Conservation (phyloP, 1,284 basidiomycete genomes). For the Pseudozyma sp. region DNA sequence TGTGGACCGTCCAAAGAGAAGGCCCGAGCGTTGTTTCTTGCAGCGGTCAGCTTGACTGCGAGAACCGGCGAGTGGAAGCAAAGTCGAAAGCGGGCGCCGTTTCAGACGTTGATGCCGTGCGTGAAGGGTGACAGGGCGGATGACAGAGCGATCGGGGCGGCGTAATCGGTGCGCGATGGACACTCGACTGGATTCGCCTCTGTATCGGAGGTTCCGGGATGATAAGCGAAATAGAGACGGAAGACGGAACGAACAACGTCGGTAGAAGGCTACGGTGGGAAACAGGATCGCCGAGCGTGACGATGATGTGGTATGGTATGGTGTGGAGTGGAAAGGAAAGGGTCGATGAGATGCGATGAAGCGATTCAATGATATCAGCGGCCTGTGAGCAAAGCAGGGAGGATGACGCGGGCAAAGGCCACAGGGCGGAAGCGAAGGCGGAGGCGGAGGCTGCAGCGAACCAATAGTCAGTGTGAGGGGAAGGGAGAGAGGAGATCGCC, state of each 20-base stretch:
- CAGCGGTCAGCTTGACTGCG: background rate
- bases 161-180: too few species aligned
- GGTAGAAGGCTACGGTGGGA: too few species aligned
- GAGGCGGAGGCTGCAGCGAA: too few species aligned
- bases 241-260: too few species aligned
- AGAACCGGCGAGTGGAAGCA: background rate
- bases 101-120: too few species aligned
- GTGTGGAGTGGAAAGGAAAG: background rate
- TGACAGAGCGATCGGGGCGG: too few species aligned
- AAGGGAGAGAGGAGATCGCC: conserved; percentile 27
- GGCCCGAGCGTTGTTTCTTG: background rate
- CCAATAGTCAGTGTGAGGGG: background rate
- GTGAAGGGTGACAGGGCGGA: too few species aligned
- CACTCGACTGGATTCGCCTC: too few species aligned
- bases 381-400: background rate
- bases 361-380: background rate
- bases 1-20: background rate
- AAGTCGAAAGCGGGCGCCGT: too few species aligned
- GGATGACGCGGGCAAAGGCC: background rate
- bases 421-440: background rate
- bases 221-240: too few species aligned
- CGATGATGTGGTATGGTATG: background rate
- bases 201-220: too few species aligned
- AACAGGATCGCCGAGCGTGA: background rate
- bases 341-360: background rate